Base-by-base conservation (phyloP, 2,329 filamentous ascomycete species). In the Bretziella fagacearum region DNA sequence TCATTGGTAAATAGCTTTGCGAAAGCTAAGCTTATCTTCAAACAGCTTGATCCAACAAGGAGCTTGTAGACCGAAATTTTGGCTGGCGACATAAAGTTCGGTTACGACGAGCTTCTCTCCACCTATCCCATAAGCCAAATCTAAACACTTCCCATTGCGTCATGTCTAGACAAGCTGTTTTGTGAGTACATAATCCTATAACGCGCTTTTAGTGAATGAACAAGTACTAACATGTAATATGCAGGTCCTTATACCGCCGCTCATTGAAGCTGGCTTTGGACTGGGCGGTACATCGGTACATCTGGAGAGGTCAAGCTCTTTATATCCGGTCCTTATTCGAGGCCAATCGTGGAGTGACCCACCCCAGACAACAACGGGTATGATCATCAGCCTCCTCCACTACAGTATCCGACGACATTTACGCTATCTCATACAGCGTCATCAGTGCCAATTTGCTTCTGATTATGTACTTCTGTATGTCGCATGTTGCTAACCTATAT, bases 241-340 rank as follows among this genome's bases (percentile, higher is more conserved):
- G 11, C 52, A 80, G 76, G 55, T 79, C 76, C 35, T 80, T 98
- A 52, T 98, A 98, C 65, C 81, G 89, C 60, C 84, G 86, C 56
- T 86, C 86, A 22, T 65, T 98, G 60, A 95, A 95, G 72, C 78
- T 95, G 54, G 74, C 91, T 35, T 77, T 96, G 54, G 86, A 95
- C 68, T 98, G 91, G 91, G 77, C 85, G 49, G 86, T 96, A 53
- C 84, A 95, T 62, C 77, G 91, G 55, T 77, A 89, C 58, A 67
- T 95, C 52, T 98, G 91, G 89, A 81, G 91, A 57, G 87, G 89
- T 52, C 91, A 96, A 65, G 91, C 91, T 26, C 69, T 96, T 53
- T 96, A 98, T 63, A 93, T 98, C 57, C 81, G 91, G 57, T 86
- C 82, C 30, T 73, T 96, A 11, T 98, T 96, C 60, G 91, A 98